Conservation (phyloP, 2,329 filamentous ascomycete genomes). For the Kalaharituber pfeilii region DNA sequence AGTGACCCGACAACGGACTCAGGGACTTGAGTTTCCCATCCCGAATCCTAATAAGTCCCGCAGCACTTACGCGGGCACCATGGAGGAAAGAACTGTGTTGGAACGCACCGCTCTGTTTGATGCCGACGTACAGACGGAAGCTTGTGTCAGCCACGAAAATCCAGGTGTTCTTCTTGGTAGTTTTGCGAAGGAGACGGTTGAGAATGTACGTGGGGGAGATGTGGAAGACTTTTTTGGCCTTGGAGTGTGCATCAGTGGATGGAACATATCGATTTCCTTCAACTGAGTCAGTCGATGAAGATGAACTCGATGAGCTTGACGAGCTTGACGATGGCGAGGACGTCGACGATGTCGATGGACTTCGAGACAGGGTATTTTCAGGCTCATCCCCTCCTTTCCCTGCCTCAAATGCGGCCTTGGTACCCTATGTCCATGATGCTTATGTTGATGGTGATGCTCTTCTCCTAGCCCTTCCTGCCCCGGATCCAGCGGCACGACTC, state of each 20-base stretch:
- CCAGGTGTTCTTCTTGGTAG: slow-evolving; percentile 76
- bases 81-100: slow-evolving; percentile 83
- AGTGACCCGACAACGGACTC: slow-evolving; percentile 51
- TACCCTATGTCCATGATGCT: too few relatives aligned
- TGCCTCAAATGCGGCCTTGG: too few relatives aligned
- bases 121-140: slow-evolving; percentile 72
- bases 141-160: slow-evolving; percentile 81
- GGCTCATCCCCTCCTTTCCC: neutral
- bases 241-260: slow-evolving; percentile 42
- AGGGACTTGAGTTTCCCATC: slow-evolving; percentile 50
- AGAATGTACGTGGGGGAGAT: slow-evolving; percentile 55
- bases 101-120: slow-evolving; percentile 75
- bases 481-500: neutral
- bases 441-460: too few relatives aligned
- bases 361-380: neutral
- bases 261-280: slow-evolving; percentile 48
- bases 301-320: slow-evolving; percentile 25
- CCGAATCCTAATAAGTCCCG: slow-evolving; percentile 71
- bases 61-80: slow-evolving; percentile 62
- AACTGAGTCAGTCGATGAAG: slow-evolving; percentile 38
- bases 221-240: slow-evolving; percentile 44
- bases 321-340: slow-evolving; percentile 26
- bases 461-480: neutral
- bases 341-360: slow-evolving; percentile 8
- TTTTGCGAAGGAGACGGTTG: slow-evolving; percentile 60